Evolutionary conservation across 2,329 filamentous ascomycete genomes (phyloP), one percentile per base, ranked within the genome.

Genomic region (Fusarium napiforme): DNA sequence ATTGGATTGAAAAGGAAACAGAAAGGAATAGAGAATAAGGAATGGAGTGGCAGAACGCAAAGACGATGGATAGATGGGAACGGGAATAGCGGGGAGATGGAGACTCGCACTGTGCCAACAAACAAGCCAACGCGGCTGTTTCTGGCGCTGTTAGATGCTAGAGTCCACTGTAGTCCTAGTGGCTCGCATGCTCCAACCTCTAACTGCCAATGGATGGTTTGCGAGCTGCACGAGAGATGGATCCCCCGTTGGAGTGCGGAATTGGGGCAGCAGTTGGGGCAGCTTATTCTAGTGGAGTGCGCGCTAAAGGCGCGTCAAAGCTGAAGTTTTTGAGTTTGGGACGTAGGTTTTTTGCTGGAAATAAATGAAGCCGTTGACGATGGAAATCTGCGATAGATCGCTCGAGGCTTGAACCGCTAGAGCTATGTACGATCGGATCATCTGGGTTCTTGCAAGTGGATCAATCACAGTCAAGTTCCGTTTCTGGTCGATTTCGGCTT

Each of bases 31-130:
- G 40, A 40, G 52, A 56, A 55, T 40, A 40, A 39, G 37, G 56
- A 77, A 77, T 75, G 75, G 71, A 74, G 64, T 69, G 74, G 70
- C 66, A 65, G 72, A 72, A 77, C 39, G 73, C 65, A 74, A 77
- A 73, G 70, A 75, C 71, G 59, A 60, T 43, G 62, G 63, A 72
- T 75, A 67, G 74, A 77, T 71, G 74, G 74, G 75, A 76, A 78
- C 76, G 74, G 75, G 74, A 76, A 77, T 77, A 76, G 72, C 60
- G 69, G 60, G 37, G 26, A 19, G n/a, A 52, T 2, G 19, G 18
- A 7, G 32, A 3, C 55, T 60, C 76, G 64, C 76, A 78, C 76
- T 78, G 76, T 78, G 61, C 58, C 57, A 15, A 30, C 40, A 58
- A 58, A 34, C 37, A 42, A 43, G 49, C 26, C 37, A 36, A 60